These are phyloP conservation scores for Solanum pinnatisectum DNA, from an alignment of 257 asterid genomes.

Conservation along the genomic window DNA sequence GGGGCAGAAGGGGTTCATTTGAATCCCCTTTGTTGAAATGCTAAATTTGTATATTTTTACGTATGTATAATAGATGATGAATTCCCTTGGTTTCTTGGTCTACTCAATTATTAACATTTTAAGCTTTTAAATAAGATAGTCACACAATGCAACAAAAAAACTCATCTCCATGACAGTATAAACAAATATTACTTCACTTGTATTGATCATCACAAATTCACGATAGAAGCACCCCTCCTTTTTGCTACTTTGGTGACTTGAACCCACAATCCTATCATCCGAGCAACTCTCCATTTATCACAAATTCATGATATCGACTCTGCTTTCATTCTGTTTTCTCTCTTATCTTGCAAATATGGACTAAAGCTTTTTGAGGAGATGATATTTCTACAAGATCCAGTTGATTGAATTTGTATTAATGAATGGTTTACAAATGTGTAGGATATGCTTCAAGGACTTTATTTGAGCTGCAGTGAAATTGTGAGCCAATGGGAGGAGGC, in stretches of 20 bases:
- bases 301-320: not conserved
- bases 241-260: not conserved
- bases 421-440: not conserved
- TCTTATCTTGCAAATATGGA: not conserved
- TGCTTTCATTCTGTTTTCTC: not conserved
- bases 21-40: not conserved
- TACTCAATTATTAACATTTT: not conserved
- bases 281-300: not conserved
- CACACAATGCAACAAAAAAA: not conserved
- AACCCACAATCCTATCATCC: not conserved
- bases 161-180: not conserved
- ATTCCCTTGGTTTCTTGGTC: not conserved
- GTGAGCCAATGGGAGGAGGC: conserved; percentile 25
- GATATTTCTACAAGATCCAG: not conserved
- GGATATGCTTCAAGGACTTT: conserved; percentile 35
- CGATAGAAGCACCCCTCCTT: not conserved
- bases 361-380: not conserved
- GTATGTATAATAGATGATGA: no score
- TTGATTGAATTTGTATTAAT: not conserved
- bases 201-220: not conserved
- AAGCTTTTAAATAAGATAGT: not conserved
- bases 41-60: no score
- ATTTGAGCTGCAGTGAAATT: conserved; percentile 22
- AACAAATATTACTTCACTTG: not conserved
- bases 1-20: not conserved